phyloP scores from a whole-genome alignment of 495 filamentous ascomycete genomes.

The Talaromyces liani region DNA sequence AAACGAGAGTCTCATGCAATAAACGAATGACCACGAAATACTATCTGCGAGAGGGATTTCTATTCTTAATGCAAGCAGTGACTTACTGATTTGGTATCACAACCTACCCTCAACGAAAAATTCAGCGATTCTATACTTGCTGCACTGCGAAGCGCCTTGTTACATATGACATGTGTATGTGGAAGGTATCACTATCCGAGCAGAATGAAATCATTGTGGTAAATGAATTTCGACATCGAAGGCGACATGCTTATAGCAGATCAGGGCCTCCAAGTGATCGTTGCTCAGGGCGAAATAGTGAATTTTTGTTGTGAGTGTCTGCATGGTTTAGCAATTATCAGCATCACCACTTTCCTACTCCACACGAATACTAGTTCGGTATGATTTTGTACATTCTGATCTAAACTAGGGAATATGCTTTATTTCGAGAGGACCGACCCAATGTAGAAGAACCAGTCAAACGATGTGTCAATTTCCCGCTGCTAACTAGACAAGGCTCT shows the following conservation, averaged over 20 bases:
- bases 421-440: not conserved
- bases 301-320: not conserved
- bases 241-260: not conserved
- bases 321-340: not conserved
- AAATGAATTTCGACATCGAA: not conserved
- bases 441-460: not conserved
- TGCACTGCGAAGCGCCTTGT: not conserved
- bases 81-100: not conserved
- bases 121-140: not conserved
- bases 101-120: not conserved
- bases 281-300: not conserved
- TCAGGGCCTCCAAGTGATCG: not conserved
- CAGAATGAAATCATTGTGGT: not conserved
- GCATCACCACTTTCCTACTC: not conserved
- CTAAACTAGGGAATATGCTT: not conserved
- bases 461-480: not conserved
- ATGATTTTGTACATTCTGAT: not conserved
- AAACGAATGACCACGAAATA: not conserved
- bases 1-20: not conserved
- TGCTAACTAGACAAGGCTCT: not conserved
- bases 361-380: not conserved
- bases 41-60: not conserved
- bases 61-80: not conserved
- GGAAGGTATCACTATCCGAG: not conserved
- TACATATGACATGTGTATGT: not conserved